Evolutionary conservation across 257 asterid genomes (phyloP).

Genomic region (Eucommia ulmoides): DNA sequence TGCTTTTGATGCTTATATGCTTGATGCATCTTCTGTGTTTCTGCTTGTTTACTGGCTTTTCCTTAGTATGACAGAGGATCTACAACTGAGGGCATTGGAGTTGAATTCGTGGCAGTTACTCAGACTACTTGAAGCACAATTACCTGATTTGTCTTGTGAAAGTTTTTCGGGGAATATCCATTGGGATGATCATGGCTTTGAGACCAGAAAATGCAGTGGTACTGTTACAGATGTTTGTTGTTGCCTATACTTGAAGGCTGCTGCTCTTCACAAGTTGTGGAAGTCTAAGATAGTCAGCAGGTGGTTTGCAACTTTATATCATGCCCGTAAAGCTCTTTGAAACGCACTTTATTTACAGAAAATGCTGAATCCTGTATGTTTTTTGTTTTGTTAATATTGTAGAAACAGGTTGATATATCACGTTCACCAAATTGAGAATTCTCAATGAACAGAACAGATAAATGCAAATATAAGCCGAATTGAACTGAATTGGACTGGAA

Average conservation of each 20-base stretch:
- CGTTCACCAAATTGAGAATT: too few relatives aligned
- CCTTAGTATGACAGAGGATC: slow-evolving; percentile 42
- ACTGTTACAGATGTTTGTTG: slow-evolving; percentile 39
- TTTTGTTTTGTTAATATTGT: too few relatives aligned
- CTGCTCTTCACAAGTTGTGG: slow-evolving; percentile 53
- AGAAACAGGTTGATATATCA: too few relatives aligned
- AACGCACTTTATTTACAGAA: slow-evolving; percentile 3
- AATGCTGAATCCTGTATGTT: slow-evolving; percentile 8
- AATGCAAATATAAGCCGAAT: too few relatives aligned
- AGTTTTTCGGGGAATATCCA: slow-evolving; percentile 37
- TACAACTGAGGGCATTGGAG: slow-evolving; percentile 54
- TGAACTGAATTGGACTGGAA: too few relatives aligned
- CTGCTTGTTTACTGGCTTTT: slow-evolving; percentile 6
- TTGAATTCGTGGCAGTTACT: slow-evolving; percentile 83
- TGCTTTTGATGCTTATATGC: too few relatives aligned
- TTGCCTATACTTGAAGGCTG: slow-evolving; percentile 55
- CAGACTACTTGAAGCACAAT: slow-evolving; percentile 58
- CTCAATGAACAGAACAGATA: too few relatives aligned
- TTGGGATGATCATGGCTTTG: slow-evolving; percentile 12
- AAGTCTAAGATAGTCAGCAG: slow-evolving; percentile 28
- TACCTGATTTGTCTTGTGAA: slow-evolving; percentile 35
- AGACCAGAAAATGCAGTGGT: slow-evolving; percentile 20
- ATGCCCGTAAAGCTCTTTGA: not conserved
- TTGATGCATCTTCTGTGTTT: not conserved
- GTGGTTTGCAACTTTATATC: slow-evolving; percentile 16